phyloP scores from a whole-genome alignment of 2,329 filamentous ascomycete species.

The Ustilaginoidea virens region DNA sequence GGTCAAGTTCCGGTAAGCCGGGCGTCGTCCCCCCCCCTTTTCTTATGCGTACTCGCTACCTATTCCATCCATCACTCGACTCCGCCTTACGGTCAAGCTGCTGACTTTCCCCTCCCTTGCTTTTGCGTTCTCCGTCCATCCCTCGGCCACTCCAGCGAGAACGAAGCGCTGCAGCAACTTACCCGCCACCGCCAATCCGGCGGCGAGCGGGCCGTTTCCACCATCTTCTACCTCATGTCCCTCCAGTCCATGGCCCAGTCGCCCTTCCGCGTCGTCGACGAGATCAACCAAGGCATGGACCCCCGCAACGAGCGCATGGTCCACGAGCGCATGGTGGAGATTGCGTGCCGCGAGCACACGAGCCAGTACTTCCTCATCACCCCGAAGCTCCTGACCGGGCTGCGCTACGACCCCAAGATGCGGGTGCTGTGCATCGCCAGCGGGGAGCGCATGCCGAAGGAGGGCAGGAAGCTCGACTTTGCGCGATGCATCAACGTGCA shows the following conservation, averaged over 20 bases:
- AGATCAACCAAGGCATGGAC: conserved; percentile 99
- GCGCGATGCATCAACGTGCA: conserved; percentile 27
- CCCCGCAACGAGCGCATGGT: conserved; percentile 97
- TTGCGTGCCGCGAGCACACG: conserved; percentile 74
- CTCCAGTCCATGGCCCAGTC: conserved; percentile 85
- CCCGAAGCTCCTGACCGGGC: conserved; percentile 74
- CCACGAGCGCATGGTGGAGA: conserved; percentile 94
- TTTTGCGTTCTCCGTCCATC: neutral
- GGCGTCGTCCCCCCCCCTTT: neutral
- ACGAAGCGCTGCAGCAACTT: conserved; percentile 70
- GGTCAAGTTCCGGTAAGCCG: conserved; percentile 74
- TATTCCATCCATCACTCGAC: neutral
- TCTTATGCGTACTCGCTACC: neutral
- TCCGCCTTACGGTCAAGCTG: no score
- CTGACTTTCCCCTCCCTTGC: neutral
- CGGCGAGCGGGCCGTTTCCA: conserved; percentile 89
- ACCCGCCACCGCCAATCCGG: conserved; percentile 90
- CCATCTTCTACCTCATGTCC: conserved; percentile 98
- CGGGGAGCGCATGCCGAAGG: conserved; percentile 55
- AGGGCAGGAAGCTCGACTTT: conserved; percentile 36
- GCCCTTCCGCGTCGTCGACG: conserved; percentile 94
- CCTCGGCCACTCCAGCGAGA: conserved; percentile 49
- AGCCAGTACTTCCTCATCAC: conserved; percentile 93
- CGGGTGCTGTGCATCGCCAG: conserved; percentile 85
- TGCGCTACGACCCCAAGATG: conserved; percentile 85